These are phyloP conservation scores for Pythium phragmitis DNA, from an alignment of 352 stramenopile genomes.

Conservation along the genomic window DNA sequence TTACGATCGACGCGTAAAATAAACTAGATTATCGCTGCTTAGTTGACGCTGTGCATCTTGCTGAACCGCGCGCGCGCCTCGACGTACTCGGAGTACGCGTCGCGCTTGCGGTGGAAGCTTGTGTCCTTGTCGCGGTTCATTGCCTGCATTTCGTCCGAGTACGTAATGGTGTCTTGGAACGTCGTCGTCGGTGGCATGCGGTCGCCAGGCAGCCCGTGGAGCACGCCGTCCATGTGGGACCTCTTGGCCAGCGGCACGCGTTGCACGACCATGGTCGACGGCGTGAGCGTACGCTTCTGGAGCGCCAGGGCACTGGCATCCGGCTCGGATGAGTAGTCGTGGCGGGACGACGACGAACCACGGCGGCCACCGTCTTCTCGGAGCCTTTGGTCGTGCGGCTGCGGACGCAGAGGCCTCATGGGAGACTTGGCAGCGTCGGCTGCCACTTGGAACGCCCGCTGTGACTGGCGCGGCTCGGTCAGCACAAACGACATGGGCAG, in stretches of 20 bases:
- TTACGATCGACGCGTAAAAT: slow-evolving; percentile 3
- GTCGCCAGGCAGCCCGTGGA: slow-evolving; percentile 54
- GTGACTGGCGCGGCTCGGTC: slow-evolving; percentile 45
- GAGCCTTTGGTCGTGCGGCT: background rate
- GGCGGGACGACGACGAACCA: background rate
- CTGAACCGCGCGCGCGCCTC: slow-evolving; percentile 85
- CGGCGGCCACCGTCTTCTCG: background rate
- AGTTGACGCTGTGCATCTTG: slow-evolving; percentile 89
- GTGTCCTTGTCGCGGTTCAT: slow-evolving; percentile 80
- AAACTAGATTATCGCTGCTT: slow-evolving; percentile 2
- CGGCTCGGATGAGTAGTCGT: background rate
- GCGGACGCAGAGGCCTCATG: slow-evolving; percentile 46
- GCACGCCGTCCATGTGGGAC: slow-evolving; percentile 75
- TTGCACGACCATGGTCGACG: slow-evolving; percentile 14
- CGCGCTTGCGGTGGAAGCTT: slow-evolving; percentile 75
- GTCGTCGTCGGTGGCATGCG: slow-evolving; percentile 35
- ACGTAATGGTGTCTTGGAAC: slow-evolving; percentile 53
- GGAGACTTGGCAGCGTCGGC: slow-evolving; percentile 54
- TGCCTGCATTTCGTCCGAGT: slow-evolving; percentile 70
- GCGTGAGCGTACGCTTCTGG: slow-evolving; percentile 19
- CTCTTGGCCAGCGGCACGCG: slow-evolving; percentile 68
- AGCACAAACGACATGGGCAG: slow-evolving; percentile 65
- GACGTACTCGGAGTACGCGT: slow-evolving; percentile 87
- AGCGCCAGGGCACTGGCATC: slow-evolving; percentile 16
- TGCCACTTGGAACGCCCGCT: slow-evolving; percentile 48